These are phyloP conservation scores for Epichloe gansuensis DNA, from an alignment of 2,329 filamentous ascomycete species.

Conservation along the genomic window DNA sequence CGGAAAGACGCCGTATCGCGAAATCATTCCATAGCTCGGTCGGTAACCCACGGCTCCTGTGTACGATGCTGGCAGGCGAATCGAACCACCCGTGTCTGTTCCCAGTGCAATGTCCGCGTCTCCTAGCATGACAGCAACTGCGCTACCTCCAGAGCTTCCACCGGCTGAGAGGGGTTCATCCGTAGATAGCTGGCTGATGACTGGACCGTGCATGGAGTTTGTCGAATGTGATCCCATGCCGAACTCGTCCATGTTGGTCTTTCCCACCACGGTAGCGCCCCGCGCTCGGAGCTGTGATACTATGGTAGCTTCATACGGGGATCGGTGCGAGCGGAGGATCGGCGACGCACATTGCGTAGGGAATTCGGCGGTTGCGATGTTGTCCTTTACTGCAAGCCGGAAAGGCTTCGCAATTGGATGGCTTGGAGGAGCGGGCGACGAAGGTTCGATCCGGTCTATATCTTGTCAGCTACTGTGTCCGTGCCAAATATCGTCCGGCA, in stretches of 20 bases:
- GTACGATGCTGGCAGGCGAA: slow-evolving; percentile 78
- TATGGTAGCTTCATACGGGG: slow-evolving; percentile 74
- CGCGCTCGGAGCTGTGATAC: slow-evolving; percentile 51
- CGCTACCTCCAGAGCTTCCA: slow-evolving; percentile 88
- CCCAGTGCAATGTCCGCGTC: slow-evolving; percentile 56
- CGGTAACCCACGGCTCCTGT: slow-evolving; percentile 77
- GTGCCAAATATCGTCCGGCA: too few species aligned
- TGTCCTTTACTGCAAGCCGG: slow-evolving; percentile 59
- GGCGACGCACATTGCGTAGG: slow-evolving; percentile 74
- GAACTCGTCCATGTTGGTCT: slow-evolving; percentile 93
- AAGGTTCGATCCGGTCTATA: slow-evolving; percentile 2
- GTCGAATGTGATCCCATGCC: slow-evolving; percentile 83
- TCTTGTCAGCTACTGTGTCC: neutral
- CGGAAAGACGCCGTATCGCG: slow-evolving; percentile 72
- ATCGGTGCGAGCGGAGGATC: slow-evolving; percentile 56
- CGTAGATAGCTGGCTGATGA: slow-evolving; percentile 36
- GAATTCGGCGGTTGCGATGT: slow-evolving; percentile 52
- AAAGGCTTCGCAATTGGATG: slow-evolving; percentile 20
- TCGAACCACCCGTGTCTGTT: slow-evolving; percentile 86
- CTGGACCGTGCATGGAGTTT: slow-evolving; percentile 55
- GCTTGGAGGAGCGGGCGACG: slow-evolving; percentile 7
- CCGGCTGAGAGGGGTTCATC: slow-evolving; percentile 50
- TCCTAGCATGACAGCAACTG: slow-evolving; percentile 61
- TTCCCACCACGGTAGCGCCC: slow-evolving; percentile 55
- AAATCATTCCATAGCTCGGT: slow-evolving; percentile 79